Conservation (phyloP, 495 filamentous ascomycete species). For the Neurospora sp. region DNA sequence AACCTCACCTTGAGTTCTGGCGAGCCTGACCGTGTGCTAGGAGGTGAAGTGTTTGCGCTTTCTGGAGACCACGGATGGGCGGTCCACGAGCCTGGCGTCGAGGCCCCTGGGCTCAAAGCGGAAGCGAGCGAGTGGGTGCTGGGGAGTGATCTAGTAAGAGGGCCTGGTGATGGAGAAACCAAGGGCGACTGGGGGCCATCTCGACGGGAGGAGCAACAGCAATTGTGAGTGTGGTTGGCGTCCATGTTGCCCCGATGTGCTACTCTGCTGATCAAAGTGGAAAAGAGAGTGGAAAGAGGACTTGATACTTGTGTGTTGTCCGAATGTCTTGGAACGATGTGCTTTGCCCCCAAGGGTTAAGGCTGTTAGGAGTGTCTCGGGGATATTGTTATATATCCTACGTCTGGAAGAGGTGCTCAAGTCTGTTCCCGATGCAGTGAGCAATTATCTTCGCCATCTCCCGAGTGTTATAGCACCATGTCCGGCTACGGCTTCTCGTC, state of each 20-base stretch:
- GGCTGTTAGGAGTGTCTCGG: neutral
- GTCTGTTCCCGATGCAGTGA: neutral
- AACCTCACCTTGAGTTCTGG: constrained; percentile 13
- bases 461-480: neutral
- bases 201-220: neutral
- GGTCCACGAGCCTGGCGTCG: constrained; percentile 15
- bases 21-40: constrained; percentile 13
- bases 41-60: constrained; percentile 16
- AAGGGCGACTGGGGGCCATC: neutral
- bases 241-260: neutral
- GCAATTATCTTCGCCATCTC: neutral
- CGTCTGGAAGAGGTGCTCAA: neutral
- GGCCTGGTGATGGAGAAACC: neutral
- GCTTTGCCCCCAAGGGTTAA: neutral
- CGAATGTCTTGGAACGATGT: neutral
- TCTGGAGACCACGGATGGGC: constrained; percentile 11
- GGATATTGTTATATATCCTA: constrained; percentile 1
- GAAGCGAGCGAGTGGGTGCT: constrained; percentile 18
- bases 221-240: neutral
- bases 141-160: constrained; percentile 10
- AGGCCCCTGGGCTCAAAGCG: constrained; percentile 9
- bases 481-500: neutral
- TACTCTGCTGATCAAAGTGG: neutral
- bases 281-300: neutral
- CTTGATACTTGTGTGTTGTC: neutral